Evolutionary conservation across 108 stramenopile species (phyloP), one percentile per base, ranked within the genome.

Genomic region (Skeletonema grethae): DNA sequence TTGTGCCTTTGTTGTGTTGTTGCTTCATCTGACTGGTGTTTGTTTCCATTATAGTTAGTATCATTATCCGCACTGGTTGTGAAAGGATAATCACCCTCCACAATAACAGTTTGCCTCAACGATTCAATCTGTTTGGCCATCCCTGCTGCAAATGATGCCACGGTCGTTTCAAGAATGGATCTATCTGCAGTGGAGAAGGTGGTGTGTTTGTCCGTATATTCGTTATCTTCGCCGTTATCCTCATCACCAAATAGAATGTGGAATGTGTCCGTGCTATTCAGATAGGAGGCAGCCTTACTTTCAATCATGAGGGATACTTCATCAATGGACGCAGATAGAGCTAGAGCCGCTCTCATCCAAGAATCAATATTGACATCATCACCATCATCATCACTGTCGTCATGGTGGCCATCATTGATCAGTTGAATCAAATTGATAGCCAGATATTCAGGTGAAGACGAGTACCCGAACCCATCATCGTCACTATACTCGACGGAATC

Each of bases 61-160:
- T 28, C 25, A 68, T 77, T 60, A 8, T 67, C n/a, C 5, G 69
- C 58, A 22, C 7, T 30, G 6, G 8, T 35, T 20, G 69, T 45
- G 22, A 75, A 59, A 8, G 72, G 70, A 55, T 68, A 64, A 38
- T 85, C 77, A 12, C 72, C 69, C 38, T 69, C 76, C 7, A 62
- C 55, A 11, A 28, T 61, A 2, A 88, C 82, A 58, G 88, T 72
- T 63, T 88, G 80, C 30, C 90, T 75, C 36, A 95, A 74, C 8
- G 91, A 85, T 57, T 95, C 91, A 63, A 95, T 73, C 60, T 95
- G 90, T 48, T 79, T 89, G 4, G 88, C 90, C 43, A 90, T 93
- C 7, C 90, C 89, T 0, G 89, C 90, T 2, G 87, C 85, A 72
- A 92, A 95, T 25, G 90, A 87, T n/a, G 86, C 86, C 20, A 93